A percentile compares a stretch with the other conserved stretches of the same genome.
These are phyloP conservation scores for Tricholoma matsutake DNA, from an alignment of 768 basidiomycete genomes.

Conservation along the genomic window DNA sequence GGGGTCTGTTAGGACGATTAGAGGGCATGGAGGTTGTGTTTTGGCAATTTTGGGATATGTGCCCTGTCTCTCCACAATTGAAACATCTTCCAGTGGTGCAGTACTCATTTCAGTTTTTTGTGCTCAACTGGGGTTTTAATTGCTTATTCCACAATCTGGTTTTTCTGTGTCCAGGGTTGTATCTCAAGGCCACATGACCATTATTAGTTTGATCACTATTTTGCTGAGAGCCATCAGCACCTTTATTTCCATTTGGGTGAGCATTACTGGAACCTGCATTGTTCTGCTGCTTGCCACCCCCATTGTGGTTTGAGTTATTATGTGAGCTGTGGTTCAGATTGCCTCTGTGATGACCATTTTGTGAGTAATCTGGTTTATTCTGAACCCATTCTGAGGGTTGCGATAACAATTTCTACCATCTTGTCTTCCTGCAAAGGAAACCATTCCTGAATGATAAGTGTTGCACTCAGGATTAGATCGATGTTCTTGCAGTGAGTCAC, in stretches of 20 bases:
- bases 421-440: background rate
- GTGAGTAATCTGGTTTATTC: background rate
- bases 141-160: background rate
- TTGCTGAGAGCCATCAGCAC: background rate
- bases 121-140: background rate
- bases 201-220: background rate
- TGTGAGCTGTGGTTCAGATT: background rate
- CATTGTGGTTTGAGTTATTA: background rate
- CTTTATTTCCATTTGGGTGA: no score
- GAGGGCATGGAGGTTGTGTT: background rate
- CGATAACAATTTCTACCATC: background rate
- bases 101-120: conserved; percentile 5
- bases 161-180: background rate
- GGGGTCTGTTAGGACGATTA: background rate
- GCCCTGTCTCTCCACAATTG: conserved; percentile 5
- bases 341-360: background rate
- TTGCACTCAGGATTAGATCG: background rate
- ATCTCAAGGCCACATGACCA: background rate
- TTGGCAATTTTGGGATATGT: background rate
- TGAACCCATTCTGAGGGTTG: background rate
- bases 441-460: background rate
- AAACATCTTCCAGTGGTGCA: conserved; percentile 5
- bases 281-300: background rate
- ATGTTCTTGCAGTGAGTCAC: background rate
- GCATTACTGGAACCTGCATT: background rate